Conservation (phyloP, 1,139 yeast genomes). For the Geotrichum phurueaensis region DNA sequence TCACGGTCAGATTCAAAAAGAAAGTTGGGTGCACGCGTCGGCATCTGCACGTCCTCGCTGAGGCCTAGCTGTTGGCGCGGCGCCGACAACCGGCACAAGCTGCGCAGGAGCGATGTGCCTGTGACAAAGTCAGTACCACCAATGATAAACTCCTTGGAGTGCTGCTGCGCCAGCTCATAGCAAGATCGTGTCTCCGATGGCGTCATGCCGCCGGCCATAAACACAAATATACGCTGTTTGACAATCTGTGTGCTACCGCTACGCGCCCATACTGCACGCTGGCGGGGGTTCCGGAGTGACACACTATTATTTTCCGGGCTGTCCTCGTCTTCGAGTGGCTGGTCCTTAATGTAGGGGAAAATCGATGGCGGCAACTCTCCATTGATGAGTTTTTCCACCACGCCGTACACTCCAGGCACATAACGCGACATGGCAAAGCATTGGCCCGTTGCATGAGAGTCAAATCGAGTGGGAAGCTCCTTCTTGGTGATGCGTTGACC, state of each 20-base stretch:
- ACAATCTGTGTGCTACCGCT: constrained; percentile 47
- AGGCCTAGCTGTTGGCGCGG: constrained; percentile 8
- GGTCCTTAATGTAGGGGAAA: constrained; percentile 75
- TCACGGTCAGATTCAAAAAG: constrained; percentile 14
- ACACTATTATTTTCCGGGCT: constrained; percentile 36
- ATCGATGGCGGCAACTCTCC: constrained; percentile 48
- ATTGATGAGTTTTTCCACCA: constrained; percentile 46
- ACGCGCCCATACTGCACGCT: constrained; percentile 74
- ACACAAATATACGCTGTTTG: constrained; percentile 69
- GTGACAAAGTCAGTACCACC: constrained; percentile 78
- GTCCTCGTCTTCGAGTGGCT: constrained; percentile 57
- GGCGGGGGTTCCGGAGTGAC: constrained; percentile 65
- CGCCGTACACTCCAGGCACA: constrained; percentile 61
- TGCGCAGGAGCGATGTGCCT: constrained; percentile 49
- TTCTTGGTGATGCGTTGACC: constrained; percentile 27
- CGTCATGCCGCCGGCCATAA: constrained; percentile 86
- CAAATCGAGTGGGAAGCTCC: constrained; percentile 32
- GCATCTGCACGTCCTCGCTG: constrained; percentile 8
- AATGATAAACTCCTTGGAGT: constrained; percentile 65
- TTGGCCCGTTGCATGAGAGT: constrained; percentile 62
- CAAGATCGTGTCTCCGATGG: constrained; percentile 74
- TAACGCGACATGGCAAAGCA: constrained; percentile 73
- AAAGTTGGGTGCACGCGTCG: constrained; percentile 12
- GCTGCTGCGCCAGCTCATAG: constrained; percentile 49
- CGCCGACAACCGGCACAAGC: constrained; percentile 28